A percentile compares a stretch with the other conserved stretches of the same genome.
Conservation (phyloP, 2,329 filamentous ascomycete genomes). For the Tolypocladium tundrense region DNA sequence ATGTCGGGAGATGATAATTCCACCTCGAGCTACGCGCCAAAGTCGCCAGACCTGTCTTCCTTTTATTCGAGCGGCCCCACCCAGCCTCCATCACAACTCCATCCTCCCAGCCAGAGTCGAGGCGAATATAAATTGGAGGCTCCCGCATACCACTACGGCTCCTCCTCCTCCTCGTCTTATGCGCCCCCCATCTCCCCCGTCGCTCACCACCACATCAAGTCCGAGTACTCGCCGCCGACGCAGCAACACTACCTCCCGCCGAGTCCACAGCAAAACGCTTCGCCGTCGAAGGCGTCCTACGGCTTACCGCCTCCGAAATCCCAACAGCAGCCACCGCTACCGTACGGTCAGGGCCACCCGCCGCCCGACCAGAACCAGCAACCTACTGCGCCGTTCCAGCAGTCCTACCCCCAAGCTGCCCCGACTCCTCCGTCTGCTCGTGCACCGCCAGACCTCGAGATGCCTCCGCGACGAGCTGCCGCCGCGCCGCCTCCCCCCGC, state of each 20-base stretch:
- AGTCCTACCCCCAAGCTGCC: slow-evolving; percentile 1
- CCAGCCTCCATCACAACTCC: slow-evolving; percentile 8
- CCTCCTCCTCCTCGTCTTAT: slow-evolving; percentile 13
- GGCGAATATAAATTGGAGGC: slow-evolving; percentile 23
- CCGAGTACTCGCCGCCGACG: slow-evolving; percentile 12
- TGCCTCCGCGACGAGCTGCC: slow-evolving; percentile 23
- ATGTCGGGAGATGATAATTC: slow-evolving; percentile 38
- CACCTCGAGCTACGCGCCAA: slow-evolving; percentile 38
- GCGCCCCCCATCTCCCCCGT: slow-evolving; percentile 18
- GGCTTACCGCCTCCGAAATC: slow-evolving; percentile 7
- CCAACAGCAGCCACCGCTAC: slow-evolving; percentile 1
- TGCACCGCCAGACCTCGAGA: slow-evolving; percentile 10
- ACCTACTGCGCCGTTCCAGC: not conserved
- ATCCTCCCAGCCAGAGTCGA: slow-evolving; percentile 9
- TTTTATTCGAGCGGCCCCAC: slow-evolving; percentile 33
- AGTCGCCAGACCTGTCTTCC: slow-evolving; percentile 49
- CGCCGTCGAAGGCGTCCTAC: slow-evolving; percentile 8
- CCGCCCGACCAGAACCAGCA: not conserved
- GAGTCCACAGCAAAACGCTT: slow-evolving; percentile 6
- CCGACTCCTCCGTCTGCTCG: not conserved
- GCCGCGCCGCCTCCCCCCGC: slow-evolving; percentile 23
- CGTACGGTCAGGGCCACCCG: not conserved
- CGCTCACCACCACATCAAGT: slow-evolving; percentile 13
- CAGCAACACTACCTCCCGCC: slow-evolving; percentile 11
- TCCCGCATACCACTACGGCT: slow-evolving; percentile 15